Percentiles rank a stretch among this genome's conserved stretches.
Evolutionary conservation across 176 grass and related monocot genomes (phyloP).

Genomic region (Carex parvula): DNA sequence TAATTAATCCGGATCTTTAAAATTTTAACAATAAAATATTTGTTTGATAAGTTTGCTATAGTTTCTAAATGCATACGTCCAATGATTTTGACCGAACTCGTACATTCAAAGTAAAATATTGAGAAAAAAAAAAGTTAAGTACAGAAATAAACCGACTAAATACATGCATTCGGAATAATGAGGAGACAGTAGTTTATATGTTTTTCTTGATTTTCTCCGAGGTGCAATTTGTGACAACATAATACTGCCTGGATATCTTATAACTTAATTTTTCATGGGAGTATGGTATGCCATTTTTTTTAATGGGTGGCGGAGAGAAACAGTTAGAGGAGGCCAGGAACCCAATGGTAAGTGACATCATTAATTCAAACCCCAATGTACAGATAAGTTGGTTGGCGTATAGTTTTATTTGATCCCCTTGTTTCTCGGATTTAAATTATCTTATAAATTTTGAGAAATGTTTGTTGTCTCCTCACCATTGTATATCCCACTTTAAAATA

Average conservation of each 20-base stretch:
- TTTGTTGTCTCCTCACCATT: no score
- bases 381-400: not conserved
- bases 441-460: not conserved
- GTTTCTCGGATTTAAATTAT: not conserved
- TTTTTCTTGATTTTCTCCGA: not conserved
- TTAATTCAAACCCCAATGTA: not conserved
- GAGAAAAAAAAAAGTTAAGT: no score
- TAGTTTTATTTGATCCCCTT: slow-evolving; percentile 18
- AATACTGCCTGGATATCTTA: not conserved
- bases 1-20: no score
- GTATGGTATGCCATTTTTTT: slow-evolving; percentile 12
- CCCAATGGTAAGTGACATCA: not conserved
- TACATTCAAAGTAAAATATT: no score
- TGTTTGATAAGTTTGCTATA: no score
- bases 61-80: no score
- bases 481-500: not conserved
- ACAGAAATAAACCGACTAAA: no score
- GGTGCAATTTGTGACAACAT: not conserved
- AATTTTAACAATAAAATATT: no score
- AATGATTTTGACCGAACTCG: no score
- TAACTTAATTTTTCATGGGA: slow-evolving; percentile 2
- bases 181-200: no score
- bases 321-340: not conserved
- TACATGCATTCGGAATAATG: no score
- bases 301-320: slow-evolving; percentile 4